phyloP scores from a whole-genome alignment of 257 asterid species.

The Penstemon barbatus region DNA sequence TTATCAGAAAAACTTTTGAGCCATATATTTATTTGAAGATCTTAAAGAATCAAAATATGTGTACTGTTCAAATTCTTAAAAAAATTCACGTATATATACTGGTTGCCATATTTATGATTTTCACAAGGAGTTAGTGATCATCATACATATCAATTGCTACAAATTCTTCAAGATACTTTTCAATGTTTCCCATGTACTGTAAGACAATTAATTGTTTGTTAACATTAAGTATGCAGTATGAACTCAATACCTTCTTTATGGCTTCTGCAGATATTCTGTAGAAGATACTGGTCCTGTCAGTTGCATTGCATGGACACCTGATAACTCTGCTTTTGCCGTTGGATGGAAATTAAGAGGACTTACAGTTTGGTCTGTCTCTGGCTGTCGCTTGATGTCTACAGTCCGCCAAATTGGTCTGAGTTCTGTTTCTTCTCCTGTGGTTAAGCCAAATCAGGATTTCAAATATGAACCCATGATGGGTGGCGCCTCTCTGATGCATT shows the following conservation, averaged over 20 bases:
- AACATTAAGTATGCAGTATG: constrained; percentile 9
- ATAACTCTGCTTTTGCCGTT: constrained; percentile 92
- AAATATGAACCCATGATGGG: constrained; percentile 97
- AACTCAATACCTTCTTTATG: constrained; percentile 25
- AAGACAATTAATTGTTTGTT: constrained; percentile 10
- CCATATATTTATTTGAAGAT: constrained; percentile 19
- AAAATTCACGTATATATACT: constrained; percentile 1
- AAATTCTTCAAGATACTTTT: constrained; percentile 1
- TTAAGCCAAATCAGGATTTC: constrained; percentile 74
- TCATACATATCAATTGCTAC: constrained; percentile 15
- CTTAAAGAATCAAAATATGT: constrained; percentile 4
- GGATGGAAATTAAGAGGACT: constrained; percentile 99
- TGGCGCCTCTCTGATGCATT: constrained; percentile 84
- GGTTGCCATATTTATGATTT: constrained; percentile 7
- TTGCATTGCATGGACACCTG: constrained; percentile 97
- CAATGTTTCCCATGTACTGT: constrained; percentile 13
- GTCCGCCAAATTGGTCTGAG: constrained; percentile 89
- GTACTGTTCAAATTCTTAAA: not conserved
- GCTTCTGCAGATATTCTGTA: constrained; percentile 66
- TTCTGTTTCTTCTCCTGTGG: constrained; percentile 89
- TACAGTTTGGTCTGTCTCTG: constrained; percentile 98
- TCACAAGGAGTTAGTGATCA: constrained; percentile 6
- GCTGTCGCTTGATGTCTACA: constrained; percentile 98
- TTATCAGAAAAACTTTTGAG: constrained; percentile 8
- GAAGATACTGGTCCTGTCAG: constrained; percentile 98